Conservation (phyloP, 2,329 filamentous ascomycete genomes). For the Ophiocordyceps camponoti-saundersi region DNA sequence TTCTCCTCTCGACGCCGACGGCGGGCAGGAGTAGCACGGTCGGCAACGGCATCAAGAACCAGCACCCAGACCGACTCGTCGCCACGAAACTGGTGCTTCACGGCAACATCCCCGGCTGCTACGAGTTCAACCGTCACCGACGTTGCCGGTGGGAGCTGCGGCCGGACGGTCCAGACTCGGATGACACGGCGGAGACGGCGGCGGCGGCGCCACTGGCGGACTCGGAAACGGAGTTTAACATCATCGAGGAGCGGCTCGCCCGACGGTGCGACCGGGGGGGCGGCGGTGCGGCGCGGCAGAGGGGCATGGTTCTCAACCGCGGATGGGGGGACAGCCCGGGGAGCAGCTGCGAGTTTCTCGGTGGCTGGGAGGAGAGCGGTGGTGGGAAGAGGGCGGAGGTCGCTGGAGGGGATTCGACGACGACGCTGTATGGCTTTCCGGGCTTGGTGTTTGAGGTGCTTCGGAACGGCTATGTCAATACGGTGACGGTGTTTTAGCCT, state of each 20-base stretch:
- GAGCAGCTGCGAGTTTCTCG: constrained; percentile 72
- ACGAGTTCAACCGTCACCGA: constrained; percentile 89
- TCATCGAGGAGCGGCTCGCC: constrained; percentile 52
- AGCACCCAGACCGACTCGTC: constrained; percentile 49
- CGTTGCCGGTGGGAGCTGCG: constrained; percentile 70
- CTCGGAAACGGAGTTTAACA: constrained; percentile 65
- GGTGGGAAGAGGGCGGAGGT: constrained; percentile 33
- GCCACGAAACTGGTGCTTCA: constrained; percentile 89
- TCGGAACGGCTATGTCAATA: constrained; percentile 79
- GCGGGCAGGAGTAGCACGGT: constrained; percentile 34
- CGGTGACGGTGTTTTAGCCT: constrained; percentile 64
- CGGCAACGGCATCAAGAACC: constrained; percentile 19
- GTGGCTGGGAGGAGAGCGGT: constrained; percentile 67
- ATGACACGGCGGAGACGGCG: constrained; percentile 23
- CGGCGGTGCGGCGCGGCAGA: constrained; percentile 32
- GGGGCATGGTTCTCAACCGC: constrained; percentile 77
- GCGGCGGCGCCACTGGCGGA: constrained; percentile 30
- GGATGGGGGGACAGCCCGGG: constrained; percentile 86
- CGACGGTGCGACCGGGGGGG: constrained; percentile 41
- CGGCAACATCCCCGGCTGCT: constrained; percentile 87
- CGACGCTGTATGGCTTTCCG: constrained; percentile 83
- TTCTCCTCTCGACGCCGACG: constrained; percentile 68
- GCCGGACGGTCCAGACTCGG: constrained; percentile 13
- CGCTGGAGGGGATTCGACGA: constrained; percentile 38
- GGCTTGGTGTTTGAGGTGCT: constrained; percentile 91